Base-by-base conservation (phyloP, 495 filamentous ascomycete species). In the Xanthoparmelia taractica region DNA sequence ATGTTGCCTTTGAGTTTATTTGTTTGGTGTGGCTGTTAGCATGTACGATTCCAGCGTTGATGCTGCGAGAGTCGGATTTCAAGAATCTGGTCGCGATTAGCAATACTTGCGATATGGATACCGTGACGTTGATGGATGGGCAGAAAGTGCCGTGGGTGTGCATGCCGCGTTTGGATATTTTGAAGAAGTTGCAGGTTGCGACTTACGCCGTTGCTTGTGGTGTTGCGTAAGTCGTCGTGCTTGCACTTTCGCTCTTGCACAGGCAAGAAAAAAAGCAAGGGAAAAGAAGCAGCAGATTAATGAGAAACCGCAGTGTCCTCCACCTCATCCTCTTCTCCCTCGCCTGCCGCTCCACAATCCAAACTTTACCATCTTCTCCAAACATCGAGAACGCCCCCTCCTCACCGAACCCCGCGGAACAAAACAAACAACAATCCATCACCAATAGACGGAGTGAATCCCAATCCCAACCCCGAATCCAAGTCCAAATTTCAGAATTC, bases 371-470 rank as follows among this genome's bases (percentile, higher is more conserved):
- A 2, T 13, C 11, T 15, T 23, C 25, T 25, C 4, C 25, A 52
- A 13, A 1, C 48, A 10, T 31, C 27, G 25, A 29, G 11, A 18
- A 18, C 45, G 27, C 0, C n/a, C n/a, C n/a, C n/a, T n/a, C n/a
- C n/a, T n/a, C n/a, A n/a, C n/a, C n/a, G n/a, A n/a, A n/a, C n/a
- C n/a, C n/a, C n/a, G n/a, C n/a, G n/a, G n/a, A n/a, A 12, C 11
- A 31, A 2, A 2, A 17, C 15, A 10, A 8, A 13, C 25, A 17
- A 52, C 25, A 52, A 1, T 5, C 25, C 48, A 52, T 15, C 13
- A 52, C 48, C 48, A 48, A n/a, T n/a, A n/a, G 45, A 48, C n/a
- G 45, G 45, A 48, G 23, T 25, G 45, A 48, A n/a, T 48, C 45
- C 23, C 7, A 10, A 10, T 48, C n/a, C 43, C 8, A 18, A 8